These are phyloP conservation scores for Beauveria scarabaeidicola DNA, from an alignment of 2,329 filamentous ascomycete genomes.

Conservation along the genomic window DNA sequence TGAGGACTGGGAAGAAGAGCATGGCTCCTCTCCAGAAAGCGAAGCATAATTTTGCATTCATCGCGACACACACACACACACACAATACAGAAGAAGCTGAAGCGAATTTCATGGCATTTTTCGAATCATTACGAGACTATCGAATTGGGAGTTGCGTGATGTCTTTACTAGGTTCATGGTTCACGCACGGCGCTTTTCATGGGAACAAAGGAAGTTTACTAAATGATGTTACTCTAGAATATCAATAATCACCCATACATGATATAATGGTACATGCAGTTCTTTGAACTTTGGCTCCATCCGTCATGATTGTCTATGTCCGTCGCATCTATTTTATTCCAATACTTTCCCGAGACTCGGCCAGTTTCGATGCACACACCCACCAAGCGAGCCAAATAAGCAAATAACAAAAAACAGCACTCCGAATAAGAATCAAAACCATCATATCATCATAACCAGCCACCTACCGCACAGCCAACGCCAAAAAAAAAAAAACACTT, in stretches of 20 bases:
- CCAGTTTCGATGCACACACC: background rate
- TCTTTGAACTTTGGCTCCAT: background rate
- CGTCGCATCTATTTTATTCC: background rate
- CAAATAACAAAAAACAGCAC: background rate
- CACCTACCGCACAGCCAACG: background rate
- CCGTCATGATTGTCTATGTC: background rate
- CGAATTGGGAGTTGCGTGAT: background rate
- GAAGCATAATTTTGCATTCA: background rate
- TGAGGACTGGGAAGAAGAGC: constrained; percentile 37
- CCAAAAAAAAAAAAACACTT: background rate
- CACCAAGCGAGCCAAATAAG: background rate
- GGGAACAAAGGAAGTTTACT: background rate
- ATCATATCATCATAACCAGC: background rate
- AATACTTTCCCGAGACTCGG: background rate
- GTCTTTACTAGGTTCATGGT: background rate
- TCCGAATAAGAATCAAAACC: background rate
- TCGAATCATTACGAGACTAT: background rate
- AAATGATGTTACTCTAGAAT: background rate
- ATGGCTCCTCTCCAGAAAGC: background rate
- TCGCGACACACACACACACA: background rate
- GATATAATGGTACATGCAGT: background rate
- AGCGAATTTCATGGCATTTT: background rate
- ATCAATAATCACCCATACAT: background rate
- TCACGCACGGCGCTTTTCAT: background rate
- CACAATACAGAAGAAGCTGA: background rate